Conservation (phyloP, 2,329 filamentous ascomycete genomes). For the Dothistroma septosporum region DNA sequence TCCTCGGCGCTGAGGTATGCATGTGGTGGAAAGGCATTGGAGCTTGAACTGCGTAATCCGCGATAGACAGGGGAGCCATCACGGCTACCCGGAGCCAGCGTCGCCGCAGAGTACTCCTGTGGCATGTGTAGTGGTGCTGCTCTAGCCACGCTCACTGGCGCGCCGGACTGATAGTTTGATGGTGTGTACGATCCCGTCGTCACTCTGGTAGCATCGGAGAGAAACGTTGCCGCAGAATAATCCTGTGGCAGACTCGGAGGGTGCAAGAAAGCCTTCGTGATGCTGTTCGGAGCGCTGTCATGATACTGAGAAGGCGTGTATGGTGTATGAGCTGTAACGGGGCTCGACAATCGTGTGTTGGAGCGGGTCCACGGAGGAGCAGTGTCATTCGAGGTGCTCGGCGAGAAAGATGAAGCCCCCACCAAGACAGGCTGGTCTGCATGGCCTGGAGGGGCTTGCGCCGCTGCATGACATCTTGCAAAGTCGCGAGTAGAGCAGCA, state of each 20-base stretch:
- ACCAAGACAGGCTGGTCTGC: neutral
- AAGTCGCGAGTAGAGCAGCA: neutral
- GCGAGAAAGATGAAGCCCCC: neutral
- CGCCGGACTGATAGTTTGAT: constrained; percentile 12
- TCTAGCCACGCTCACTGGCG: constrained; percentile 14
- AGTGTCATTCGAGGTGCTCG: neutral
- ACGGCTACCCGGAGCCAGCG: constrained; percentile 4
- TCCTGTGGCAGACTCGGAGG: neutral
- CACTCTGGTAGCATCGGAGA: neutral
- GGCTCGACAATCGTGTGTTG: neutral
- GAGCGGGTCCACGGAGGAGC: neutral
- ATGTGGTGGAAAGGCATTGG: constrained; percentile 4
- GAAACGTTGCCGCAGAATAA: constrained; percentile 1
- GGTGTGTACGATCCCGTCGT: constrained; percentile 13
- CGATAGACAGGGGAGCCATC: constrained; percentile 9
- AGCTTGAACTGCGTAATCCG: constrained; percentile 6
- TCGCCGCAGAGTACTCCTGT: constrained; percentile 18
- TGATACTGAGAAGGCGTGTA: constrained; percentile 1
- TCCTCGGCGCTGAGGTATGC: constrained; percentile 18
- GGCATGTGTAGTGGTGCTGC: constrained; percentile 14
- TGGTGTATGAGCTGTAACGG: neutral
- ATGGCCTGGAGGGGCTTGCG: neutral
- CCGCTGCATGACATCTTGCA: neutral
- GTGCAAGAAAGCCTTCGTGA: neutral
- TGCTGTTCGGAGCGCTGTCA: neutral